A percentile compares a stretch with the other conserved stretches of the same genome.
These are phyloP conservation scores for Colletotrichum sansevieriae DNA, from an alignment of 2,329 filamentous ascomycete species.

Conservation along the genomic window DNA sequence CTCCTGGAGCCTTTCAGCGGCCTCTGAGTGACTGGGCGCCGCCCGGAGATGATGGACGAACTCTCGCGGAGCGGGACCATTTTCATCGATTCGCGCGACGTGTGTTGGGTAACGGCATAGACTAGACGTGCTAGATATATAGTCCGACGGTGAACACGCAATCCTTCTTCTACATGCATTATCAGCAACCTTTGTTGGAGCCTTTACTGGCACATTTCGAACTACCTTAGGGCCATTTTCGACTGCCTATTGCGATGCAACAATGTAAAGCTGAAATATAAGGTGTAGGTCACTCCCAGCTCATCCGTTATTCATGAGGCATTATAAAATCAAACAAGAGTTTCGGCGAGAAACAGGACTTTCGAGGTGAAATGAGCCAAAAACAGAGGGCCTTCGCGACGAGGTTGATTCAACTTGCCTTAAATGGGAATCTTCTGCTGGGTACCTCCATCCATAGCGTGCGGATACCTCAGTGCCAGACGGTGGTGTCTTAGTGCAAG, in stretches of 20 bases:
- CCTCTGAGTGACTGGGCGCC: slow-evolving; percentile 55
- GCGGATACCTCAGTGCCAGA: slow-evolving; percentile 2
- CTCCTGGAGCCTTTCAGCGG: slow-evolving; percentile 47
- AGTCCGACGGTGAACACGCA: neutral
- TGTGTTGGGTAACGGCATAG: neutral
- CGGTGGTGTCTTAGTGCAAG: slow-evolving; percentile 34
- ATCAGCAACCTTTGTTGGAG: too few species aligned
- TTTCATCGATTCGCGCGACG: neutral
- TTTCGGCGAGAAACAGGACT: neutral
- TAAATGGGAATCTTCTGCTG: slow-evolving; percentile 11
- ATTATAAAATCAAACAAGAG: too few species aligned
- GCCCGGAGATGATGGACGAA: slow-evolving; percentile 54
- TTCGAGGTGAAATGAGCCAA: neutral
- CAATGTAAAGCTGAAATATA: too few species aligned
- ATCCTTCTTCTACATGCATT: neutral
- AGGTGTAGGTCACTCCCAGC: too few species aligned
- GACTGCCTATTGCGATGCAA: too few species aligned
- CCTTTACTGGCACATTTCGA: too few species aligned
- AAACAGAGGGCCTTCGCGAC: neutral
- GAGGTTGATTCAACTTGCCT: slow-evolving; percentile 18
- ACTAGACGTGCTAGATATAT: slow-evolving; percentile 4
- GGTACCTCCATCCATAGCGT: neutral
- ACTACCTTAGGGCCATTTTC: too few species aligned
- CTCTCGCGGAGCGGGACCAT: slow-evolving; percentile 37
- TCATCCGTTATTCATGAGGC: too few species aligned